Base-by-base conservation (phyloP, 2,329 filamentous ascomycete genomes). In the Beauveria australis region DNA sequence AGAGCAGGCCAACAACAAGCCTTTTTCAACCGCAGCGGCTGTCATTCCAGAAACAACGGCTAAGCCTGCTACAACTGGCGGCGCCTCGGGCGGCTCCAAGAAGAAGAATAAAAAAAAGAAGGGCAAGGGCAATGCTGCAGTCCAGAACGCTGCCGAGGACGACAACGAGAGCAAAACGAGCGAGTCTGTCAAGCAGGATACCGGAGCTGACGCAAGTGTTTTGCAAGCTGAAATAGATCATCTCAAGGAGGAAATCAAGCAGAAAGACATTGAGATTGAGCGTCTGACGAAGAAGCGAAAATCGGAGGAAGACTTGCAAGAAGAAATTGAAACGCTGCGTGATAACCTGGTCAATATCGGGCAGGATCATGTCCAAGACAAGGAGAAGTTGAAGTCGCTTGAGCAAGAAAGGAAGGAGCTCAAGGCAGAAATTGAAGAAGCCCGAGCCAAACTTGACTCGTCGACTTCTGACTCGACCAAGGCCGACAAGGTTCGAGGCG, bases 271-370 rank as follows among this genome's bases (percentile, higher is more conserved):
- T 1, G 85, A 86, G 44, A 92, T 97, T 57, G 85, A 90, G 59
- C 81, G 81, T 16, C 77, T 97, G 5, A 83, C 83, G 28, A 82
- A 83, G 60, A 87, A 88, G 71, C 79, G 90, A 52, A 85, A 86
- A 69, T 89, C 87, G 18, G 89, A 94, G 61, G 90, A 93, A 59
- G 87, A 88, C 22, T 78, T 96, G 48, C 81, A 84, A 28, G 92
- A 96, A 67, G 92, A 97, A 74, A 89, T 97, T 62, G 91, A 95
- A 67, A 86, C 84, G 3, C 77, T 97, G 63, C 85, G 88, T 55
- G 91, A 96, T 60, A 89, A 92, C 65, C 77, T 97, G 8, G 75
- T 93, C 48, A 80, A 85, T 53, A 85, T 95, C 63, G 92, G 92
- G 10, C 85, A 92, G 66, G 90, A 95, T 63, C 88, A 93, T 67